Conservation (phyloP, 225 moss, liverwort and hornwort genomes). For the Thuidium tamariscinum region DNA sequence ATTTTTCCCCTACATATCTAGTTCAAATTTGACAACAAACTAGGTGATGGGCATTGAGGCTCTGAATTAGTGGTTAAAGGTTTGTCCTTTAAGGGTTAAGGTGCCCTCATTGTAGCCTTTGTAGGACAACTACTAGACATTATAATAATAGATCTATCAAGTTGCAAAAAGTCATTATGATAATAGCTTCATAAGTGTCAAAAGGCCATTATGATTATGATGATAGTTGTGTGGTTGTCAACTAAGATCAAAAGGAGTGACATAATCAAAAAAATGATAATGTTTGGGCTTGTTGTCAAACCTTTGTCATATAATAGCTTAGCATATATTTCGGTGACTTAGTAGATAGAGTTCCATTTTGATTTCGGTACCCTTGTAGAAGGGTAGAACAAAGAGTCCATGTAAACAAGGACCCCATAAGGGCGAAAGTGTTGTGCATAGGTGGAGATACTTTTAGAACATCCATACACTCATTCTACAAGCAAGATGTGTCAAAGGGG, state of each 20-base stretch:
- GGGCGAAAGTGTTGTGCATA: accelerated
- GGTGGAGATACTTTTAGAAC: background rate
- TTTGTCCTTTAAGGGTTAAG: too few species aligned
- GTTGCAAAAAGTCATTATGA: background rate
- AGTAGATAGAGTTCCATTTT: accelerated
- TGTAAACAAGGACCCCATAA: accelerated
- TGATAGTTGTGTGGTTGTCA: background rate
- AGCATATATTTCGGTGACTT: background rate
- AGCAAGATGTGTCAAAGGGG: accelerated
- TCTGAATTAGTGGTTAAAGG: too few species aligned
- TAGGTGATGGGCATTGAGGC: too few species aligned
- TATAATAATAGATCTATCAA: background rate
- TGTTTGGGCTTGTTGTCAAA: background rate
- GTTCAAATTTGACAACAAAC: too few species aligned
- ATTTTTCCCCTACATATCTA: too few species aligned
- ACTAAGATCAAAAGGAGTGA: accelerated
- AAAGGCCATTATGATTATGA: background rate
- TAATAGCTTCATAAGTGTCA: too few species aligned
- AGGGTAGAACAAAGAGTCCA: accelerated
- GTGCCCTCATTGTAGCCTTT: accelerated
- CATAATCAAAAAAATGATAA: accelerated
- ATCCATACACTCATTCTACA: background rate
- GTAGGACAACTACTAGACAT: accelerated
- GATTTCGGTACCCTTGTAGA: accelerated
- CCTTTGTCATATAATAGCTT: accelerated